These are phyloP conservation scores for Pestalotiopsis sp. DNA, from an alignment of 2,329 filamentous ascomycete genomes.

Conservation along the genomic window DNA sequence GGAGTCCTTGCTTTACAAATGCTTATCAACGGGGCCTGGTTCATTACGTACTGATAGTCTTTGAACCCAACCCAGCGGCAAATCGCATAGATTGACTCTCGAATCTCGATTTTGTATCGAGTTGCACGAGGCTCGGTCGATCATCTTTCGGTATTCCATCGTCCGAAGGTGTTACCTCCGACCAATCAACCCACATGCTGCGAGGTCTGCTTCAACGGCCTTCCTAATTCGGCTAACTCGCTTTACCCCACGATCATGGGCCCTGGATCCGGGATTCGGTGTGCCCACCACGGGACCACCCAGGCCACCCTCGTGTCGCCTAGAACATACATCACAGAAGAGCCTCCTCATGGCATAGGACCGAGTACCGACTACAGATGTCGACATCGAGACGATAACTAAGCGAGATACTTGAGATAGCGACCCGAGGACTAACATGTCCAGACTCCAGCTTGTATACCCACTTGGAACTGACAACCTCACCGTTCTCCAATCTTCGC, in stretches of 20 bases:
- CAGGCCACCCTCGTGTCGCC: not conserved
- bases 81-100: not conserved
- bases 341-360: slow-evolving; percentile 6
- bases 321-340: slow-evolving; percentile 1
- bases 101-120: not conserved
- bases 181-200: not conserved
- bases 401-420: slow-evolving; percentile 4
- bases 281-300: not conserved
- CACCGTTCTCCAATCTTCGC: not conserved
- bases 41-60: slow-evolving; percentile 1
- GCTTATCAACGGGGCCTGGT: not conserved
- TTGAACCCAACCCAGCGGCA: not conserved
- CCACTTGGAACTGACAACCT: not conserved
- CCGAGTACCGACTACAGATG: not conserved
- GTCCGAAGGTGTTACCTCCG: not conserved
- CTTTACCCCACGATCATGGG: slow-evolving; percentile 4
- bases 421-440: not conserved
- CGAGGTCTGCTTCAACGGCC: not conserved
- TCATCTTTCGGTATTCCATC: not conserved
- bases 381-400: not conserved
- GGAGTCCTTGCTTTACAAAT: not conserved
- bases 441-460: not conserved
- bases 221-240: not conserved
- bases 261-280: not conserved
- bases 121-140: not conserved